Conservation (phyloP, 2,329 filamentous ascomycete genomes). For the Diaporthe helianthi region DNA sequence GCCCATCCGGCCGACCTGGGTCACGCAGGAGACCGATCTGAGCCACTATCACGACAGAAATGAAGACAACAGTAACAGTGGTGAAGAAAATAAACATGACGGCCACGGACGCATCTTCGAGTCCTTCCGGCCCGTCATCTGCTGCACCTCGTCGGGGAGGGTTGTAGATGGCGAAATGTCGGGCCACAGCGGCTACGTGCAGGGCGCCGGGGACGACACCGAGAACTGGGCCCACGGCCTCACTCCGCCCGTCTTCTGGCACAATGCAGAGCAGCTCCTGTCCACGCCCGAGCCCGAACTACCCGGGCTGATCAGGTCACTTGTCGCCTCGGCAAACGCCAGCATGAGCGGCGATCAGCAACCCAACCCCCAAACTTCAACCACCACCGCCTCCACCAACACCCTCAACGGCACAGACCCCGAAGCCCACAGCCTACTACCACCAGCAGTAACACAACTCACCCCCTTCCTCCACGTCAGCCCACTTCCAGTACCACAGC, state of each 20-base stretch:
- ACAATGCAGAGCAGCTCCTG: slow-evolving; percentile 66
- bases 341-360: neutral
- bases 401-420: neutral
- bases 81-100: neutral
- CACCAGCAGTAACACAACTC: slow-evolving; percentile 27
- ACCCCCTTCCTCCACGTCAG: slow-evolving; percentile 40
- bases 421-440: slow-evolving; percentile 2
- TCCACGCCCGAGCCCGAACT: slow-evolving; percentile 69
- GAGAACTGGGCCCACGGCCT: slow-evolving; percentile 91
- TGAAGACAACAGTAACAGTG: slow-evolving; percentile 17
- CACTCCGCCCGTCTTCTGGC: slow-evolving; percentile 83
- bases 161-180: slow-evolving; percentile 73
- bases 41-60: slow-evolving; percentile 41
- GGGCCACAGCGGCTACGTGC: slow-evolving; percentile 76
- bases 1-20: slow-evolving; percentile 80
- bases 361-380: neutral
- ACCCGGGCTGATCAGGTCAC: slow-evolving; percentile 53
- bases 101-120: slow-evolving; percentile 50
- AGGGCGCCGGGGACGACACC: slow-evolving; percentile 92
- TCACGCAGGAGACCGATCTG: slow-evolving; percentile 71
- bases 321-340: slow-evolving; percentile 48
- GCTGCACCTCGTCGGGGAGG: slow-evolving; percentile 83
- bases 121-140: slow-evolving; percentile 75
- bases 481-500: slow-evolving; percentile 25
- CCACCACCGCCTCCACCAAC: neutral